Evolutionary conservation across 179 eudicot species (phyloP), one percentile per base, ranked within the genome.

Genomic region (Drosera spatulata): DNA sequence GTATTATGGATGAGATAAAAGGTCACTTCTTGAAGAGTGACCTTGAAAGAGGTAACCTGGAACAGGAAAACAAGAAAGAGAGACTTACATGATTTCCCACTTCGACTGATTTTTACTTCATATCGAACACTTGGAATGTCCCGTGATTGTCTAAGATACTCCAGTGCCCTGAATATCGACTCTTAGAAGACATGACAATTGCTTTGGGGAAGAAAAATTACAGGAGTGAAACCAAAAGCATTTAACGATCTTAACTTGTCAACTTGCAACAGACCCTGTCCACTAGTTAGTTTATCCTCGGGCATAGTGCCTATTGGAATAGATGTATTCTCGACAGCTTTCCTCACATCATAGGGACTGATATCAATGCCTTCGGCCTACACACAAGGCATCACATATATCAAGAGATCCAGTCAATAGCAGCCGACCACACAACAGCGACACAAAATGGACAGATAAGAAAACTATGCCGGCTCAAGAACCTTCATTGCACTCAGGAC

Each of bases 401-500:
- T 22, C 33, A 14, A 39, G 22, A 55, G 14, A 37, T 15, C 48
- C 38, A 39, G 12, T 8, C 10, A 9, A 48, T 22, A 2, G n/a
- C 4, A 66, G 39, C 54, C 39, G 47, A 50, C 10, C 52, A 7
- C 47, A 58, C 9, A 22, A 43, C 59, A 39, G n/a, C 10, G 39
- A 51, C 39, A 52, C 45, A 0, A 60, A 43, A 55, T 9, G 39
- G 43, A 67, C 51, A 33, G 50, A 56, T 46, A 69, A 61, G 55
- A 56, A 53, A 53, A 55, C 49, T 11, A 54, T 50, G 56, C 65
- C 56, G 74, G 53, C 63, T 50, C 40, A 63, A 62, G 55, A 58
- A 93, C 99, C 99, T 93, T 93, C 97, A 93, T 89, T 61, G 91
- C 97, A 66, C 99, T 89, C 61, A 93, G 63, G 41, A 93, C 75